Base-by-base conservation (phyloP, 2,329 filamentous ascomycete genomes). In the Claviceps sp. region DNA sequence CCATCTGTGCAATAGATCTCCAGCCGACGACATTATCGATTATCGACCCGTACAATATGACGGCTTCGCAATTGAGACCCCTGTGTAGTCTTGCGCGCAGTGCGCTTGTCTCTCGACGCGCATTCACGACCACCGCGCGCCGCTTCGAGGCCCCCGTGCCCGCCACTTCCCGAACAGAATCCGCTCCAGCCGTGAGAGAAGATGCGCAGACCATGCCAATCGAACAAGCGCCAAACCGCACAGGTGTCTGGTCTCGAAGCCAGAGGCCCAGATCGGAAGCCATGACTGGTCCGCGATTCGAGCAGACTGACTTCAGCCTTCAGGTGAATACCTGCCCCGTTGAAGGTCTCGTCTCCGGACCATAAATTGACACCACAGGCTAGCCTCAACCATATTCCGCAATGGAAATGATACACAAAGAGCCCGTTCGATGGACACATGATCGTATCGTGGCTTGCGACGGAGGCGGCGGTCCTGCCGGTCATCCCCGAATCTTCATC, bases 401-500 rank as follows among this genome's bases (percentile, higher is more conserved):
- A 56, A 98, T 98, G 64, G 88, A 94, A 60, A 81, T 98, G 67
- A 90, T 97, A 64, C 93, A 98, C 77, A 84, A 90, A 75, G 86
- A 96, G 70, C 91, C 90, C 20, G 93, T 98, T 38, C 79, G 81
- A 68, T 98, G 93, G 91, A 87, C 84, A 54, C 84, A 95, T 66
- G 79, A 87, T 57, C 80, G 83, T 55, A 70, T 86, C 48, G 91
- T 94, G 50, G 82, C 83, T 45, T 98, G 93, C 67, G 90, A 97
- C 63, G 93, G 93, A 54, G 93, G 91, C 54, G 90, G 90, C 59
- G 93, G 91, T 46, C 85, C 90, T 37, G 74, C 87, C 52, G 93
- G 93, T 44, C 93, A 98, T 69, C 93, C 93, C 48, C 81, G 81
- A 64, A 85, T 98, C 71, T 98, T 89, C 69, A 98, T 98, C 79